Percentiles rank a stretch among this genome's conserved stretches.
These are phyloP conservation scores for Trichosporon sp. DNA, from an alignment of 1,284 basidiomycete genomes.

Conservation along the genomic window DNA sequence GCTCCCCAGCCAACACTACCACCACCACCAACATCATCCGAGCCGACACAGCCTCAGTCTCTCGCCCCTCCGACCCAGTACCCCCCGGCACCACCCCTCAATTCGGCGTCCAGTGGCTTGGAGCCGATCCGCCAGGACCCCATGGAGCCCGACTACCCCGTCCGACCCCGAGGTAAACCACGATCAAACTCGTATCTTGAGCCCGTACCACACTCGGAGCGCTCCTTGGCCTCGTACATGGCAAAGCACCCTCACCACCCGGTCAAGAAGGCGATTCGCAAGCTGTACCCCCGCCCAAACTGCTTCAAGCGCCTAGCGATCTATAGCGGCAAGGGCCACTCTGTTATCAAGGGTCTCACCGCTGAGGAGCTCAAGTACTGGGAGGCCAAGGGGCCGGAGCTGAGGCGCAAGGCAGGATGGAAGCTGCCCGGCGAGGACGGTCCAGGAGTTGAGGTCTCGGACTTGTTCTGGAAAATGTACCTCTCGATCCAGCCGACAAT, in stretches of 20 bases:
- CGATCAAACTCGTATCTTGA: not conserved
- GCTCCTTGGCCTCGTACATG: slow-evolving; percentile 36
- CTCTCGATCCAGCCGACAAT: slow-evolving; percentile 54
- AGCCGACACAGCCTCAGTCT: not conserved
- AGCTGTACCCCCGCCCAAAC: slow-evolving; percentile 39
- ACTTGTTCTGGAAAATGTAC: slow-evolving; percentile 53
- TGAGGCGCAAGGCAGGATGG: slow-evolving; percentile 44
- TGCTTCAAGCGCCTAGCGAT: slow-evolving; percentile 32
- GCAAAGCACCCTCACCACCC: slow-evolving; percentile 33
- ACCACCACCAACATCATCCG: too few relatives aligned
- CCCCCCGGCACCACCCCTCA: not conserved
- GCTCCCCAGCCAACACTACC: not conserved
- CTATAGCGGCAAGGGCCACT: slow-evolving; percentile 45
- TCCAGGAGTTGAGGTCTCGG: slow-evolving; percentile 37
- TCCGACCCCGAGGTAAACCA: not conserved
- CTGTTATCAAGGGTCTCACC: slow-evolving; percentile 43
- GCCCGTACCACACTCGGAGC: not conserved
- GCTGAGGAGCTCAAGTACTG: slow-evolving; percentile 31
- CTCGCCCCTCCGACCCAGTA: not conserved
- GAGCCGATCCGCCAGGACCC: not conserved
- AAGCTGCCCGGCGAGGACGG: slow-evolving; percentile 36
- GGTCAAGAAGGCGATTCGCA: slow-evolving; percentile 31
- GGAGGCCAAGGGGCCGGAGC: slow-evolving; percentile 28
- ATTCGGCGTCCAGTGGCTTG: not conserved
- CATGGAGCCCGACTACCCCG: slow-evolving; percentile 1